phyloP scores from a whole-genome alignment of 2,329 filamentous ascomycete genomes.

The Acephala macrosclerotiorum region DNA sequence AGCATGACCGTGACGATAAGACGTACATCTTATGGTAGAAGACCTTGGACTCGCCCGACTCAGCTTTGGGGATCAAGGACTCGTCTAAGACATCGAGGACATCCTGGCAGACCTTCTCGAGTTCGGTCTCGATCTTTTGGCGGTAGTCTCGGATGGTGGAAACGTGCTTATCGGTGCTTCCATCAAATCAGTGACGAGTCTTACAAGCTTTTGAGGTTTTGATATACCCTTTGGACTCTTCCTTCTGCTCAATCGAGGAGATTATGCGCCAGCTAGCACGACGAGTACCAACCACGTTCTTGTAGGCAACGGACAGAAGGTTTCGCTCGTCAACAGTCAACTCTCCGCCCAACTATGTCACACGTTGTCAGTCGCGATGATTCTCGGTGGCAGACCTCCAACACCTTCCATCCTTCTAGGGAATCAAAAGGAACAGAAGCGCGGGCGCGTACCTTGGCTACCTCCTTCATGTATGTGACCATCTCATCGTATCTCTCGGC shows the following conservation, averaged over 20 bases:
- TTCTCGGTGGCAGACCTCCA: conserved; percentile 17
- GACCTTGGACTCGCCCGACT: conserved; percentile 98
- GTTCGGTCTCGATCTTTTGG: conserved; percentile 96
- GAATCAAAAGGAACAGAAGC: no score
- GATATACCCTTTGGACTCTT: conserved; percentile 83
- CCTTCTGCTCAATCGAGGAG: conserved; percentile 99
- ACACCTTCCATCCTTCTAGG: no score
- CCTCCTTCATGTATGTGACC: conserved; percentile 99
- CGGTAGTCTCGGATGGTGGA: conserved; percentile 95
- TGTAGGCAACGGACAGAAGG: conserved; percentile 98
- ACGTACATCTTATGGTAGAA: conserved; percentile 99
- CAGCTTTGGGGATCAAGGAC: conserved; percentile 92
- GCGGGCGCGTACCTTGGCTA: conserved; percentile 77
- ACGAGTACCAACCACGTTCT: conserved; percentile 98
- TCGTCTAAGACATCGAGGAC: conserved; percentile 94
- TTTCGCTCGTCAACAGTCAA: conserved; percentile 97
- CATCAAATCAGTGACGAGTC: background rate
- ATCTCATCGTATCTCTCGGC: conserved; percentile 99
- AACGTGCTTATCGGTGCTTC: conserved; percentile 88
- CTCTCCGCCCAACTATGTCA: conserved; percentile 67
- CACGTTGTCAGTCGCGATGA: conserved; percentile 35
- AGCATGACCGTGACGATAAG: conserved; percentile 31
- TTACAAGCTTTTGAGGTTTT: background rate
- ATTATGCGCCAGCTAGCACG: conserved; percentile 99
- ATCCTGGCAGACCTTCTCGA: conserved; percentile 98